These are phyloP conservation scores for Neurospora hispaniola DNA, from an alignment of 495 filamentous ascomycete species.

Conservation along the genomic window DNA sequence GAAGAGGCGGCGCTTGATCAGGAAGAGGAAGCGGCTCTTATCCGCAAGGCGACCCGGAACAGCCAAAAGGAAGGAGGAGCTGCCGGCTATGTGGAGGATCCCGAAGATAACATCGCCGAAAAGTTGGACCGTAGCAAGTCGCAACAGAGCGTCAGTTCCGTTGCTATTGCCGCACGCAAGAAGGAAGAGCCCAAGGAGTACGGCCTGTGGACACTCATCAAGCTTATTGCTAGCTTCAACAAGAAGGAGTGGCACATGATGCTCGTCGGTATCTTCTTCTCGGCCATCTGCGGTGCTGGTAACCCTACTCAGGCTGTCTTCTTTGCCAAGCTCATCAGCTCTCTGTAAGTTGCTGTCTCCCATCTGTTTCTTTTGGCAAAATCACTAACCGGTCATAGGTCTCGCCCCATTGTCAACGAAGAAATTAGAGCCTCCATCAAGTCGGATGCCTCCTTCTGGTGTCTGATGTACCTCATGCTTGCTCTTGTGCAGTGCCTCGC, in stretches of 20 bases:
- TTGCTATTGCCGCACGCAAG: slow-evolving; percentile 47
- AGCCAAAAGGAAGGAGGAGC: slow-evolving; percentile 11
- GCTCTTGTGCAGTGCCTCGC: slow-evolving; percentile 65
- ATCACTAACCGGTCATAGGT: slow-evolving; percentile 18
- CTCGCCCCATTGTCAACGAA: slow-evolving; percentile 23
- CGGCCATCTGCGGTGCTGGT: slow-evolving; percentile 69
- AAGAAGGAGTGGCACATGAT: slow-evolving; percentile 60
- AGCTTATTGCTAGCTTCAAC: slow-evolving; percentile 77
- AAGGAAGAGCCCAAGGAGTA: slow-evolving; percentile 46
- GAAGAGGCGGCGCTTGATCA: slow-evolving; percentile 32
- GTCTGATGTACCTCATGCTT: slow-evolving; percentile 89
- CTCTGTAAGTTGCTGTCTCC: slow-evolving; percentile 21
- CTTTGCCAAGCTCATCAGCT: slow-evolving; percentile 76
- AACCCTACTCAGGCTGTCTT: slow-evolving; percentile 85
- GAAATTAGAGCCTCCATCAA: slow-evolving; percentile 36
- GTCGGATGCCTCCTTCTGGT: slow-evolving; percentile 76
- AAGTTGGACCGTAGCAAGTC: slow-evolving; percentile 55
- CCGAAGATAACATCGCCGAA: slow-evolving; percentile 45
- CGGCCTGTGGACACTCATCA: slow-evolving; percentile 70
- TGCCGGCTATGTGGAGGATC: slow-evolving; percentile 35
- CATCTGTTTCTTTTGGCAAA: neutral
- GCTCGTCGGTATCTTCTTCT: slow-evolving; percentile 65
- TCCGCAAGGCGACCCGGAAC: slow-evolving; percentile 30
- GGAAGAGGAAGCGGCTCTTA: slow-evolving; percentile 36
- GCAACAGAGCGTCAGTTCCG: slow-evolving; percentile 56